These are phyloP conservation scores for Sporothrix brasiliensis DNA, from an alignment of 2,329 filamentous ascomycete species.

Conservation along the genomic window DNA sequence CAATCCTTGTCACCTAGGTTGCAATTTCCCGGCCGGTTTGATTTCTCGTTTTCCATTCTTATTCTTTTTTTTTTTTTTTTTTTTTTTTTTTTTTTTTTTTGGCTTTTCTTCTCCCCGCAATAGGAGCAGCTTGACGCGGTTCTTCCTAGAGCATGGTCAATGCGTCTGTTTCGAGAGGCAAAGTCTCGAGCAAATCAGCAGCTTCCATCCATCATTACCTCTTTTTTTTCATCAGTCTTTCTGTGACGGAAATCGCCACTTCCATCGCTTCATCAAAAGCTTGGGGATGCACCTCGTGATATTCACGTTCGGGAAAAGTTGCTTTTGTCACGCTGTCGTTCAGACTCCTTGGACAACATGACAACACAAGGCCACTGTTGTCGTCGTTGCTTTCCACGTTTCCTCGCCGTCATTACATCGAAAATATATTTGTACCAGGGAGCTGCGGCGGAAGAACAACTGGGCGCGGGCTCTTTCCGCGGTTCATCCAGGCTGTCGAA, in stretches of 20 bases:
- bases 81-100: not conserved
- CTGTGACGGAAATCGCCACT: not conserved
- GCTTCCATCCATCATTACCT: not conserved
- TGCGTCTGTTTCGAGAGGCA: slow-evolving; percentile 16
- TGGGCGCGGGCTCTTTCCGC: not conserved
- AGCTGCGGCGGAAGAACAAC: too few species aligned
- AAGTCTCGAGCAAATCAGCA: not conserved
- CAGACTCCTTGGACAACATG: too few species aligned
- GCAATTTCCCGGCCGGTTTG: too few species aligned
- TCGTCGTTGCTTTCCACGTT: too few species aligned
- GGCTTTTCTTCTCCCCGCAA: not conserved
- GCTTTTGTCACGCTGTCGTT: too few species aligned
- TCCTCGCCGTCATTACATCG: too few species aligned
- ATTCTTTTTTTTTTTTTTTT: not conserved
- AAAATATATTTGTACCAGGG: too few species aligned
- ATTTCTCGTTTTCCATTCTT: not conserved
- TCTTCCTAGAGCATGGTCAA: slow-evolving; percentile 1
- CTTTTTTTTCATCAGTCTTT: not conserved
- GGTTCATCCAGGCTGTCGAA: not conserved
- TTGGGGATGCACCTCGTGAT: too few species aligned
- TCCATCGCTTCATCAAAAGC: not conserved
- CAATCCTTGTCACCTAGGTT: too few species aligned
- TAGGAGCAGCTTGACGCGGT: not conserved
- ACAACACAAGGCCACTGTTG: too few species aligned
- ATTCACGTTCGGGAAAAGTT: too few species aligned